Conservation (phyloP, 2,329 filamentous ascomycete species). For the Neophaeococcomyces mojaviensis region DNA sequence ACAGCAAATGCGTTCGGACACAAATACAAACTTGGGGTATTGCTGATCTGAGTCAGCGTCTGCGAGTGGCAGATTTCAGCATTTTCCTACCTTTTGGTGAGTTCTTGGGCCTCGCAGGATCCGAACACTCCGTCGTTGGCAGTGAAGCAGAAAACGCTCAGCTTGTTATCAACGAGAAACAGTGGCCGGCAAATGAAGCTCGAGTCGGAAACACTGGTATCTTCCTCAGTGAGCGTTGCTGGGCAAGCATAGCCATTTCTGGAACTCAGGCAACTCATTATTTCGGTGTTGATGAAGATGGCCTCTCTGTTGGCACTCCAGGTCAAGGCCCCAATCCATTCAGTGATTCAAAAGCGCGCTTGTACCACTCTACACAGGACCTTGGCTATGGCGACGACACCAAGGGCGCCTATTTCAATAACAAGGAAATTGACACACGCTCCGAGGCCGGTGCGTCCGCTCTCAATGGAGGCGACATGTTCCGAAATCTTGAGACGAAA, state of each 20-base stretch:
- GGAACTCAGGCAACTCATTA: constrained; percentile 36
- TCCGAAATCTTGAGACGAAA: constrained; percentile 88
- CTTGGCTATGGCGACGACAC: constrained; percentile 68
- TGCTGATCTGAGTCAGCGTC: constrained; percentile 87
- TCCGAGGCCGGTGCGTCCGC: constrained; percentile 91
- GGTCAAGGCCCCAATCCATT: constrained; percentile 31
- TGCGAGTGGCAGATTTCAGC: constrained; percentile 90
- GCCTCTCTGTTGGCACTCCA: constrained; percentile 55
- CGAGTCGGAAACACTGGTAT: constrained; percentile 85
- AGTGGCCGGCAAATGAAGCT: constrained; percentile 88
- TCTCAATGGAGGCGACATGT: constrained; percentile 91
- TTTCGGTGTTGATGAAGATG: constrained; percentile 52
- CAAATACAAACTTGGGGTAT: constrained; percentile 95
- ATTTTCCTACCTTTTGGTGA: constrained; percentile 93
- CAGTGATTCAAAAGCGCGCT: constrained; percentile 47
- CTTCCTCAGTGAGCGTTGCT: constrained; percentile 91
- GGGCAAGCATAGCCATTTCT: constrained; percentile 79
- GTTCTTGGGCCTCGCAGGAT: constrained; percentile 81
- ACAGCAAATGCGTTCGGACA: constrained; percentile 93
- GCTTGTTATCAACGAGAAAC: constrained; percentile 81
- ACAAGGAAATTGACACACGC: constrained; percentile 69
- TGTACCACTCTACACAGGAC: constrained; percentile 40
- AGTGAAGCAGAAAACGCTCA: constrained; percentile 89
- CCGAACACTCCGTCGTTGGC: constrained; percentile 77
- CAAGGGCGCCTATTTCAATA: constrained; percentile 72